A percentile compares a stretch with the other conserved stretches of the same genome.
These are phyloP conservation scores for Schizosaccharomyces lindneri DNA, from an alignment of 805 yeast genomes.

Conservation along the genomic window DNA sequence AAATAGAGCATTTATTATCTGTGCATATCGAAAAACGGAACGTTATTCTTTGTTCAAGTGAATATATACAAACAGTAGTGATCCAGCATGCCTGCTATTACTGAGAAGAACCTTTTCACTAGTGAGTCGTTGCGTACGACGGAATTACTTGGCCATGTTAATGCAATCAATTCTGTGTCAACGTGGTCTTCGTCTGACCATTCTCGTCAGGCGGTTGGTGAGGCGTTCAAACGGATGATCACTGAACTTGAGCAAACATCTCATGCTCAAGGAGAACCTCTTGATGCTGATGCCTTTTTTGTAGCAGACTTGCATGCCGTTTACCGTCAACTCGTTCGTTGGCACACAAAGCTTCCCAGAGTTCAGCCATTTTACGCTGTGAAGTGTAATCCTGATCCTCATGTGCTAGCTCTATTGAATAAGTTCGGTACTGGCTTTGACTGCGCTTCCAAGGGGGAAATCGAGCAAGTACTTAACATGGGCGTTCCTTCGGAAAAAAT, in stretches of 20 bases:
- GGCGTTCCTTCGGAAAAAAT: slow-evolving; percentile 45
- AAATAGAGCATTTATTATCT: too few relatives aligned
- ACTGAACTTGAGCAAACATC: not conserved
- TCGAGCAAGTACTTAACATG: slow-evolving; percentile 33
- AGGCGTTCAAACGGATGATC: not conserved
- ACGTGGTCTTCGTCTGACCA: not conserved
- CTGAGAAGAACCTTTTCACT: not conserved
- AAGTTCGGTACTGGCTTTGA: slow-evolving; percentile 56
- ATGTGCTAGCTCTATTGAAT: slow-evolving; percentile 32
- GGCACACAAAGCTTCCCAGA: slow-evolving; percentile 43
- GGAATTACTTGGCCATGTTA: not conserved
- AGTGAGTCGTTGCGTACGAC: slow-evolving; percentile 2
- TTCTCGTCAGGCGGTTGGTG: not conserved
- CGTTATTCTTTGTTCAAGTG: not conserved
- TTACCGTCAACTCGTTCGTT: slow-evolving; percentile 30
- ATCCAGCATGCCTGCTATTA: not conserved
- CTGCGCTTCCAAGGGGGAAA: slow-evolving; percentile 78
- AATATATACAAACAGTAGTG: not conserved
- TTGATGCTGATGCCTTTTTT: slow-evolving; percentile 28
- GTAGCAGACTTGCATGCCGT: slow-evolving; percentile 67
- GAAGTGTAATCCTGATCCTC: slow-evolving; percentile 62
- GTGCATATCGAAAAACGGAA: too few relatives aligned
- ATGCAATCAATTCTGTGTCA: not conserved
- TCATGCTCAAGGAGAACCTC: not conserved
- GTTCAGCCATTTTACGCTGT: slow-evolving; percentile 83